These are phyloP conservation scores for Arthroderma uncinatum DNA, from an alignment of 2,329 filamentous ascomycete species.

Conservation along the genomic window DNA sequence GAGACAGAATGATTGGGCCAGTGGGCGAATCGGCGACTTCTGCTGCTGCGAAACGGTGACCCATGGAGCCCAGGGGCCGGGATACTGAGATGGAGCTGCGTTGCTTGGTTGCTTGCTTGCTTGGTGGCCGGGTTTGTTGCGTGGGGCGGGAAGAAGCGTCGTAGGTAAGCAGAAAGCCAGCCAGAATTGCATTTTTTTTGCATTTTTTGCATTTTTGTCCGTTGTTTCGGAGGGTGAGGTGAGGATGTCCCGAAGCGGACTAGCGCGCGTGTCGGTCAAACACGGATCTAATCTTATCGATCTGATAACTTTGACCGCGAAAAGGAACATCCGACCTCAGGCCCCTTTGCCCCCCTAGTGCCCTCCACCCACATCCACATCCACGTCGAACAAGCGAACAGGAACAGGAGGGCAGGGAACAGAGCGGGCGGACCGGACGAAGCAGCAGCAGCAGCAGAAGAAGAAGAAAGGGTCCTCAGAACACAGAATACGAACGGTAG, in stretches of 20 bases:
- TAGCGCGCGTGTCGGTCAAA: conserved; percentile 4
- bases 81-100: not conserved
- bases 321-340: not conserved
- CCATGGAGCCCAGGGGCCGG: not conserved
- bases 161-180: too few species aligned
- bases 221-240: not conserved
- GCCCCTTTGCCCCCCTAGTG: not conserved
- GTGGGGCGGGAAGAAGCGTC: not conserved
- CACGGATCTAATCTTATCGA: conserved; percentile 17
- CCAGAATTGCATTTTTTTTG: not conserved
- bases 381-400: not conserved
- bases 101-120: not conserved
- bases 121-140: not conserved
- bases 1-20: not conserved
- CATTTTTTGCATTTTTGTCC: not conserved
- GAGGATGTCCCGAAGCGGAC: not conserved
- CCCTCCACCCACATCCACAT: not conserved
- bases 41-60: too few species aligned
- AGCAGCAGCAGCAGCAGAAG: not conserved
- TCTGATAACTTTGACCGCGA: conserved; percentile 7
- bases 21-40: too few species aligned
- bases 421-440: too few species aligned
- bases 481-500: too few species aligned
- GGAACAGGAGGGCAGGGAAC: too few species aligned
- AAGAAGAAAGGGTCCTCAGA: not conserved